Percentiles rank a stretch among this genome's conserved stretches.
These are phyloP conservation scores for Pichia kudriavzevii DNA, from an alignment of 1,139 yeast species.

Conservation along the genomic window DNA sequence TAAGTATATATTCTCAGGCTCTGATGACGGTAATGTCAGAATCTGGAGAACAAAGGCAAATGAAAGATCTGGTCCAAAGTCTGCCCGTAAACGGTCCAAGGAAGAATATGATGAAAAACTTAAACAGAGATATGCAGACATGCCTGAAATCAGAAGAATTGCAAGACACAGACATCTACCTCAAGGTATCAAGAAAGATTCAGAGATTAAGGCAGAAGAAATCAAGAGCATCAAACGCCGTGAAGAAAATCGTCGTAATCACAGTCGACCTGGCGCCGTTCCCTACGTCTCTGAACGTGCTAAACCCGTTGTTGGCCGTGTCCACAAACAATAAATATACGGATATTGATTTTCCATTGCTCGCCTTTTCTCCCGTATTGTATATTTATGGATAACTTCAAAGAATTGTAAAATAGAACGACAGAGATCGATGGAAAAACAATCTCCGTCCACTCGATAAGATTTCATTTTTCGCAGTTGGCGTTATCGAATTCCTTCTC, in stretches of 20 bases:
- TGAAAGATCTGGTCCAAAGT: conserved; percentile 74
- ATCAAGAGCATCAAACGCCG: conserved; percentile 64
- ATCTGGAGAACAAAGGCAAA: conserved; percentile 87
- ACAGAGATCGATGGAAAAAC: no score
- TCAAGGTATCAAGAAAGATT: conserved; percentile 75
- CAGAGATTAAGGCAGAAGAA: conserved; percentile 75
- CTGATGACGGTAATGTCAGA: conserved; percentile 93
- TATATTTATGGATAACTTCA: neutral
- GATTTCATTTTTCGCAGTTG: no score
- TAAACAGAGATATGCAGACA: conserved; percentile 85
- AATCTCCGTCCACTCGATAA: no score
- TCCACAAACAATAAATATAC: conserved; percentile 37
- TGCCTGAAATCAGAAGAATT: conserved; percentile 93
- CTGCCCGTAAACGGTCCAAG: conserved; percentile 72
- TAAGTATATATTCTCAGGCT: conserved; percentile 78
- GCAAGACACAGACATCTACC: conserved; percentile 92
- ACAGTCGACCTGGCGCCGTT: conserved; percentile 61
- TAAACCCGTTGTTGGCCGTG: conserved; percentile 80
- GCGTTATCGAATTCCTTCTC: neutral
- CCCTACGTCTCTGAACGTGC: conserved; percentile 66
- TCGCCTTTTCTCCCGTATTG: neutral
- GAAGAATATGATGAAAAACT: conserved; percentile 86
- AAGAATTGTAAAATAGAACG: no score
- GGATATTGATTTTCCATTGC: neutral
- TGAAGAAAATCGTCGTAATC: conserved; percentile 75